Percentiles rank a stretch among this genome's conserved stretches.
Conservation (phyloP, 176 grass and related monocot genomes). For the Juncus effusus region DNA sequence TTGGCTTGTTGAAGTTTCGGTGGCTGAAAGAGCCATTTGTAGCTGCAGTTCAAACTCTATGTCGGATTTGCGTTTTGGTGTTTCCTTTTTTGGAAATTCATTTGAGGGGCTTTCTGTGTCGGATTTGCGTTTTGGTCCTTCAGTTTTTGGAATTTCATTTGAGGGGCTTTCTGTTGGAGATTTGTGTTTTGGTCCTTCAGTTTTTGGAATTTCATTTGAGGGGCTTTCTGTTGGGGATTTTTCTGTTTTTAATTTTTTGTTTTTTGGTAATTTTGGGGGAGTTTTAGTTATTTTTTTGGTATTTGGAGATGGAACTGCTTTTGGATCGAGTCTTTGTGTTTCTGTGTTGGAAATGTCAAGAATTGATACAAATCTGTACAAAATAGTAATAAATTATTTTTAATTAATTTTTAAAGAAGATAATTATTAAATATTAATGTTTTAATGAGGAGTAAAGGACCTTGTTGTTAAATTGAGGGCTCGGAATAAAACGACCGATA, state of each 20-base stretch:
- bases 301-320: slow-evolving; percentile 36
- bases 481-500: slow-evolving; percentile 90
- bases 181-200: slow-evolving; percentile 30
- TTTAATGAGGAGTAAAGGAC: slow-evolving; percentile 24
- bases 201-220: too few relatives aligned
- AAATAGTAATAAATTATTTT: slow-evolving; percentile 13
- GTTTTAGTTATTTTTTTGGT: slow-evolving; percentile 21
- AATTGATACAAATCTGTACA: slow-evolving; percentile 67
- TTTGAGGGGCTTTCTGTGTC: slow-evolving; percentile 38
- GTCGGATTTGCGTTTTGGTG: slow-evolving; percentile 59
- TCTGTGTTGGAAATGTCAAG: slow-evolving; percentile 66
- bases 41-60: slow-evolving; percentile 85
- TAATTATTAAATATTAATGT: background rate
- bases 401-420: background rate
- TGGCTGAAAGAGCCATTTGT: slow-evolving; percentile 89
- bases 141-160: background rate
- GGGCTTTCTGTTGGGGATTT: slow-evolving; percentile 14
- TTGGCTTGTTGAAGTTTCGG: slow-evolving; percentile 25
- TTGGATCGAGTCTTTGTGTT: slow-evolving; percentile 60
- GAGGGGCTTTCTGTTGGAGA: slow-evolving; percentile 13
- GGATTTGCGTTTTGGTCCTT: slow-evolving; percentile 37
- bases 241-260: slow-evolving; percentile 36
- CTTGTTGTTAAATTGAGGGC: slow-evolving; percentile 83
- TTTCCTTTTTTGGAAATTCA: slow-evolving; percentile 13
- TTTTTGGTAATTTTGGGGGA: slow-evolving; percentile 6